Evolutionary conservation across 1,284 basidiomycete species (phyloP).

Genomic region (Papiliotrema nemorosa): DNA sequence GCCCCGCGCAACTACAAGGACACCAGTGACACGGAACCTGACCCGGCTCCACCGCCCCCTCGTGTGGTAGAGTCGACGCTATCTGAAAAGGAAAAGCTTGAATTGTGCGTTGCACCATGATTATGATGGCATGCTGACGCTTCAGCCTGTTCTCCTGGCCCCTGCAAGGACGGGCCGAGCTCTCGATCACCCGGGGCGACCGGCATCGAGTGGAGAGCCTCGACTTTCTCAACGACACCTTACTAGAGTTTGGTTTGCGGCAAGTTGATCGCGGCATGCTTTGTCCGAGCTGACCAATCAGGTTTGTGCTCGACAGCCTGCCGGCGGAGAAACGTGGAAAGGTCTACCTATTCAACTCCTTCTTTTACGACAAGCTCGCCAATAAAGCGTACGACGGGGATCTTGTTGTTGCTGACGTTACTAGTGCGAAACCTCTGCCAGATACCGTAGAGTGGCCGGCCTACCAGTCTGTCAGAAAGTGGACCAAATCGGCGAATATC

Average conservation of each 20-base stretch:
- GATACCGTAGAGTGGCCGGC: conserved; percentile 51
- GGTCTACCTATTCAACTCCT: conserved; percentile 91
- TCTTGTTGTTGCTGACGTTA: not conserved
- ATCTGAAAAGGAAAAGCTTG: not conserved
- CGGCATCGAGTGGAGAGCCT: conserved; percentile 65
- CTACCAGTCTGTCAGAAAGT: conserved; percentile 83
- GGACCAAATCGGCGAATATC: conserved; percentile 79
- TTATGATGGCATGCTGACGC: too few species aligned
- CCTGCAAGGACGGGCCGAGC: conserved; percentile 62
- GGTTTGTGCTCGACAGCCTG: not conserved
- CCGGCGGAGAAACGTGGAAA: conserved; percentile 50
- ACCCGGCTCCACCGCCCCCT: too few species aligned
- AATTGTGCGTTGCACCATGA: conserved; percentile 23
- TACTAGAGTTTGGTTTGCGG: conserved; percentile 95
- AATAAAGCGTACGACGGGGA: conserved; percentile 55
- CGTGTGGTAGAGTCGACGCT: too few species aligned
- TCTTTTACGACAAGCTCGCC: conserved; percentile 94
- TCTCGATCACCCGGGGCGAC: conserved; percentile 77
- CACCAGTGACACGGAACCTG: not conserved
- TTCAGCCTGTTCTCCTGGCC: conserved; percentile 72
- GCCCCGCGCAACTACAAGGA: too few species aligned
- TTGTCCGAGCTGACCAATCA: not conserved
- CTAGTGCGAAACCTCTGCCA: conserved; percentile 13
- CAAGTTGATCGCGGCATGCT: conserved; percentile 47
- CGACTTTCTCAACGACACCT: conserved; percentile 90